Percentiles rank a stretch among this genome's conserved stretches.
phyloP scores from a whole-genome alignment of 2,329 filamentous ascomycete genomes.

The Alternaria sp. region DNA sequence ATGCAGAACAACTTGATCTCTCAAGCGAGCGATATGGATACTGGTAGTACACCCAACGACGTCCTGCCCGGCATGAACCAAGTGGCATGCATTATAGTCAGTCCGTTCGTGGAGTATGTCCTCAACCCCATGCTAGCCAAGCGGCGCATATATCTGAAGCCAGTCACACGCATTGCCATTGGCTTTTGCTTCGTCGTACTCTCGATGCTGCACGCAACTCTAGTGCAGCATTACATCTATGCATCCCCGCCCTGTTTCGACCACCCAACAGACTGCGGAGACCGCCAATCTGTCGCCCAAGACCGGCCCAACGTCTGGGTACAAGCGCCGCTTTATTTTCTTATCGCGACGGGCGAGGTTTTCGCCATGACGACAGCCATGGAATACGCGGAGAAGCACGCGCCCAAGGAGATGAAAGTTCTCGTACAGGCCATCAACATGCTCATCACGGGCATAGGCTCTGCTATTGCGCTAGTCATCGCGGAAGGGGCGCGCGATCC shows the following conservation, averaged over 20 bases:
- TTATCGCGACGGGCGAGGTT: slow-evolving; percentile 52
- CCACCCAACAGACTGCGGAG: slow-evolving; percentile 45
- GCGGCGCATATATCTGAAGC: slow-evolving; percentile 33
- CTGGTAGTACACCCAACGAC: slow-evolving; percentile 43
- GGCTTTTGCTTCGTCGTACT: slow-evolving; percentile 40
- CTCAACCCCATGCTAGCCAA: slow-evolving; percentile 39
- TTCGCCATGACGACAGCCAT: slow-evolving; percentile 51
- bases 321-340: slow-evolving; percentile 50
- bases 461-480: slow-evolving; percentile 38
- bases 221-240: slow-evolving; percentile 44
- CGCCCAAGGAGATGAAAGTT: slow-evolving; percentile 51
- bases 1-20: slow-evolving; percentile 50
- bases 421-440: slow-evolving; percentile 47
- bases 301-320: slow-evolving; percentile 50
- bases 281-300: slow-evolving; percentile 16
- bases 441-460: slow-evolving; percentile 41
- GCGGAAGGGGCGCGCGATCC: slow-evolving; percentile 41
- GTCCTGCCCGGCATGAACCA: slow-evolving; percentile 42
- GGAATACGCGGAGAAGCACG: slow-evolving; percentile 54
- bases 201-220: slow-evolving; percentile 39
- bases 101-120: slow-evolving; percentile 36
- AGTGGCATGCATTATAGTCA: slow-evolving; percentile 42
- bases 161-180: slow-evolving; percentile 39
- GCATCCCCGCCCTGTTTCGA: slow-evolving; percentile 34
- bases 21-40: slow-evolving; percentile 46